phyloP scores from a whole-genome alignment of 2,329 filamentous ascomycete species.

The Colletotrichum filicis region DNA sequence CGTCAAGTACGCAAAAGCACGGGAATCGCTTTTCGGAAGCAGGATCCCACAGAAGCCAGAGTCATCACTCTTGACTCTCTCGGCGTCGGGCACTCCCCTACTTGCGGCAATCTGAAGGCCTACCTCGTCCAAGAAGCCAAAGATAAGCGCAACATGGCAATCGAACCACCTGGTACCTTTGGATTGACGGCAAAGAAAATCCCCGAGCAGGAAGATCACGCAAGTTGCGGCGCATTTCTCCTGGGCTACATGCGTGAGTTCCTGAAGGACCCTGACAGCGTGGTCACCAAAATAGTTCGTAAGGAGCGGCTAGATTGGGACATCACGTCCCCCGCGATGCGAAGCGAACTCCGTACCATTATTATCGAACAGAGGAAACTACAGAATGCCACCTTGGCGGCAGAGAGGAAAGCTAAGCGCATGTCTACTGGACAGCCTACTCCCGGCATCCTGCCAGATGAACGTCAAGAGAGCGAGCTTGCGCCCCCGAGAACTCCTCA shows the following conservation, averaged over 20 bases:
- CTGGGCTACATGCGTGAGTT: constrained; percentile 88
- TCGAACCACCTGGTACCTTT: constrained; percentile 48
- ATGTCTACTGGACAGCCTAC: constrained; percentile 43
- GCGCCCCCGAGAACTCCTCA: constrained; percentile 21
- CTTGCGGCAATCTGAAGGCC: constrained; percentile 76
- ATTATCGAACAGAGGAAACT: constrained; percentile 71
- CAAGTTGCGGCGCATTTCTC: constrained; percentile 90
- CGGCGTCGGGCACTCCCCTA: constrained; percentile 69
- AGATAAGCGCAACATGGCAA: constrained; percentile 62
- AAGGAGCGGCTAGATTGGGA: constrained; percentile 62
- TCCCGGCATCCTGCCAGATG: constrained; percentile 11
- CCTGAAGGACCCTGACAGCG: constrained; percentile 76
- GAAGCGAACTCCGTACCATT: constrained; percentile 72
- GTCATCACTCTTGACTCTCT: constrained; percentile 93
- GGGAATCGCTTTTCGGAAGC: constrained; percentile 46
- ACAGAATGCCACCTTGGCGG: constrained; percentile 59
- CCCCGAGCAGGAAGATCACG: constrained; percentile 84
- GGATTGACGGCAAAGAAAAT: constrained; percentile 79
- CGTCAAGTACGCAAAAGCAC: constrained; percentile 24
- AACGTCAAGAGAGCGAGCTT: neutral
- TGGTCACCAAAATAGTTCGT: constrained; percentile 74
- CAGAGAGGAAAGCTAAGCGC: constrained; percentile 49
- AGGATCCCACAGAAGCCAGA: constrained; percentile 66
- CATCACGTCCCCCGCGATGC: constrained; percentile 69
- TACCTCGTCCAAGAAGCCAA: constrained; percentile 82